Conservation (phyloP, 345 rosid genomes). For the Brassica incana region DNA sequence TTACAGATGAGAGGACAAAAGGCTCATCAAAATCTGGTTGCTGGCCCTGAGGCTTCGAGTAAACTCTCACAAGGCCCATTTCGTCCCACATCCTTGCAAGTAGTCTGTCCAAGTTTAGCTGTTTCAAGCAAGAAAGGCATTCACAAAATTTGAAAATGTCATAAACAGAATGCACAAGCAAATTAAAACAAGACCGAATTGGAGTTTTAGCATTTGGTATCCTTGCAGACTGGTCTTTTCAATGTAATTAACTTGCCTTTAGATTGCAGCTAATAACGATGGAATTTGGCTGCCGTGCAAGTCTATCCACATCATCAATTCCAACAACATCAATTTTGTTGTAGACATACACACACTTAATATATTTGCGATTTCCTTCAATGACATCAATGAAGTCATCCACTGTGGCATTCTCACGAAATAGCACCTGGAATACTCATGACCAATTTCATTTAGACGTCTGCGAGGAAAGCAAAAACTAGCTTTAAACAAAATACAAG, state of each 20-base stretch:
- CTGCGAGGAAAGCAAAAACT: not conserved
- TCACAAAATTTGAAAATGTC: not conserved
- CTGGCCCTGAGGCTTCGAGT: slow-evolving; percentile 98
- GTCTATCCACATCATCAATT: not conserved
- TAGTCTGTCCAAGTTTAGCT: slow-evolving; percentile 94
- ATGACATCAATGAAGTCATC: slow-evolving; percentile 98
- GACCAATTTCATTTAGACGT: slow-evolving; percentile 6
- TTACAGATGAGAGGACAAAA: slow-evolving; percentile 84
- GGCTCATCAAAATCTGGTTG: slow-evolving; percentile 96
- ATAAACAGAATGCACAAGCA: not conserved
- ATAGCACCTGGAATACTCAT: slow-evolving; percentile 62
- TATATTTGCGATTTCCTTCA: slow-evolving; percentile 97
- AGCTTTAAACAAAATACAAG: not conserved
- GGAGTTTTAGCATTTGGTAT: not conserved
- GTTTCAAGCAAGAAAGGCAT: slow-evolving; percentile 35
- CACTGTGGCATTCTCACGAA: slow-evolving; percentile 97
- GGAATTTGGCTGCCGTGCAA: not conserved
- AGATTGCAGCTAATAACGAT: not conserved
- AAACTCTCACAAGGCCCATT: slow-evolving; percentile 94
- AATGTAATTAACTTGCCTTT: not conserved
- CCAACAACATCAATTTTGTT: not conserved
- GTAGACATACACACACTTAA: slow-evolving; percentile 87
- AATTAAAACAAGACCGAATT: not conserved
- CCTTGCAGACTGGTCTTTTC: not conserved
- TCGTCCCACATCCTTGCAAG: slow-evolving; percentile 96